A percentile compares a stretch with the other conserved stretches of the same genome.
Evolutionary conservation across 805 yeast species (phyloP).

Genomic region (Hanseniaspora vineae): DNA sequence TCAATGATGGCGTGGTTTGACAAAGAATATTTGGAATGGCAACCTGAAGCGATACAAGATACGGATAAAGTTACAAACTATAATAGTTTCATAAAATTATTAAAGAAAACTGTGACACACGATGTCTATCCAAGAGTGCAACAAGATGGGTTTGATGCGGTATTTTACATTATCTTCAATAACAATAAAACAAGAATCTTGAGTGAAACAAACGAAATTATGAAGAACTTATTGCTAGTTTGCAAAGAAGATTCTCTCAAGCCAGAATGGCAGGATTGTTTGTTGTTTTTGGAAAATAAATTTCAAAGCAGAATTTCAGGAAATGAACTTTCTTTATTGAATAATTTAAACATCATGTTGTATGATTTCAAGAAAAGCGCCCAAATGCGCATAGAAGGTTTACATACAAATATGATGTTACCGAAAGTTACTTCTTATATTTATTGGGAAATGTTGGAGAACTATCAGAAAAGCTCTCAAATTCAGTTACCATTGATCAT

Average conservation of each 20-base stretch:
- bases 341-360: conserved; percentile 73
- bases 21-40: background rate
- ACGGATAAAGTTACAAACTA: conserved; percentile 18
- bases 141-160: conserved; percentile 13
- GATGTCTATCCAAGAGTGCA: conserved; percentile 12
- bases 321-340: conserved; percentile 11
- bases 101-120: conserved; percentile 20
- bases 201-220: conserved; percentile 12
- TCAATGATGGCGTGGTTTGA: background rate
- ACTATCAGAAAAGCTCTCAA: conserved; percentile 22
- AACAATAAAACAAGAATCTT: conserved; percentile 17
- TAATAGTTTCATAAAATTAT: background rate
- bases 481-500: conserved; percentile 39
- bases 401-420: conserved; percentile 1
- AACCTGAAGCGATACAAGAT: conserved; percentile 6
- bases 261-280: conserved; percentile 14
- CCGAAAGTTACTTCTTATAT: conserved; percentile 60
- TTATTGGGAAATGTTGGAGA: conserved; percentile 56
- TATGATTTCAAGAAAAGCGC: conserved; percentile 52
- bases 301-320: conserved; percentile 4
- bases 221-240: conserved; percentile 11
- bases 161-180: conserved; percentile 12
- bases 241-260: no score
- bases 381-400: conserved; percentile 24
- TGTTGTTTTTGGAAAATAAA: conserved; percentile 12